Conservation (phyloP, 164 flowering plant genomes). For the Chloranthus sessilifolius region DNA sequence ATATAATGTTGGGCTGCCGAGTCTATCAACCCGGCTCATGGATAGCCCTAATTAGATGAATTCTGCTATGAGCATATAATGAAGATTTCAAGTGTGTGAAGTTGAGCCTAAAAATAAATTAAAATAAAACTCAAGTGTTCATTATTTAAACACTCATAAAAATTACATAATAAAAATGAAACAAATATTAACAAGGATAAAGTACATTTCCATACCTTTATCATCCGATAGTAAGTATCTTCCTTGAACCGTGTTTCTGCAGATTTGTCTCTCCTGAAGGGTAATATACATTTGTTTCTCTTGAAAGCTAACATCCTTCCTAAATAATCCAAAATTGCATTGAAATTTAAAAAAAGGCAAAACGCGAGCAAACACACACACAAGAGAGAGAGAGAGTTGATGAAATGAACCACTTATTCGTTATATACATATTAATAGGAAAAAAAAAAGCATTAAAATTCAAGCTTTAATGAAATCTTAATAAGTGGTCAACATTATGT, state of each 20-base stretch:
- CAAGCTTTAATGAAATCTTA: not conserved
- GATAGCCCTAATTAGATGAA: too few relatives aligned
- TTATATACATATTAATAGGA: not conserved
- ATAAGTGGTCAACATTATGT: not conserved
- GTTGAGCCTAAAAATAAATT: not conserved
- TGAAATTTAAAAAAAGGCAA: not conserved
- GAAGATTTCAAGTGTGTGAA: not conserved
- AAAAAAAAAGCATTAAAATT: not conserved
- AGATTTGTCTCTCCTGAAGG: slow-evolving; percentile 13
- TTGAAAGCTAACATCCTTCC: slow-evolving; percentile 20
- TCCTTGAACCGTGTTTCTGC: slow-evolving; percentile 33
- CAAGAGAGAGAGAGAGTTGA: too few relatives aligned
- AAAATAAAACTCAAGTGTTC: not conserved
- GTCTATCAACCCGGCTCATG: too few relatives aligned
- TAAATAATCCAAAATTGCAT: slow-evolving; percentile 6
- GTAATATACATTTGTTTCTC: slow-evolving; percentile 11
- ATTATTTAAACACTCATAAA: not conserved
- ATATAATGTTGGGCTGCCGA: too few relatives aligned
- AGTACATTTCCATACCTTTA: slow-evolving; percentile 19
- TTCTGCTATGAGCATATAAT: not conserved
- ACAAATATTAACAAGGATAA: not conserved
- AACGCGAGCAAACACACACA: too few relatives aligned
- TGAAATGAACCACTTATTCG: too few relatives aligned
- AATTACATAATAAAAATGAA: not conserved
- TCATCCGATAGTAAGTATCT: slow-evolving; percentile 36